Percentiles rank a stretch among this genome's conserved stretches.
Conservation (phyloP, 306 rosid species). For the Spatholobus suberectus region DNA sequence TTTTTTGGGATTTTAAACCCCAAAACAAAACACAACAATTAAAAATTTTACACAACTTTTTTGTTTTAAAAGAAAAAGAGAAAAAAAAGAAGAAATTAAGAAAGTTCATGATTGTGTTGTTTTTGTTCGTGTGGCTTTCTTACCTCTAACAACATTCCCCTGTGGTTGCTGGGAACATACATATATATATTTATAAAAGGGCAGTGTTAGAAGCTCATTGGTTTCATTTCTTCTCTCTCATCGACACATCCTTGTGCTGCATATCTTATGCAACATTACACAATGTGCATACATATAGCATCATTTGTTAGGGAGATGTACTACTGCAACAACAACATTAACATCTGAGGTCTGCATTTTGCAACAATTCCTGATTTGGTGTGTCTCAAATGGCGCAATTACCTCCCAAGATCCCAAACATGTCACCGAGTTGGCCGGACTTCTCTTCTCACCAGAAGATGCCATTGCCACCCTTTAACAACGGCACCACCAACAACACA, state of each 20-base stretch:
- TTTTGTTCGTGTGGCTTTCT: constrained; percentile 26
- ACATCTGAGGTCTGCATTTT: constrained; percentile 3
- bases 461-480: constrained; percentile 25
- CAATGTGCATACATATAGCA: constrained; percentile 15
- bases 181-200: constrained; percentile 29
- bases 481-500: background rate
- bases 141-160: constrained; percentile 42
- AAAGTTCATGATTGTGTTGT: constrained; percentile 21
- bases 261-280: background rate
- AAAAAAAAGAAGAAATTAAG: background rate
- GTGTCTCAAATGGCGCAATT: constrained; percentile 78
- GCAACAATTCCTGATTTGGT: background rate
- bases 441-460: constrained; percentile 45
- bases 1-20: constrained; percentile 37
- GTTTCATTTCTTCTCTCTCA: constrained; percentile 33
- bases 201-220: constrained; percentile 38
- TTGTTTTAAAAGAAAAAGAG: background rate
- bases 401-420: constrained; percentile 91
- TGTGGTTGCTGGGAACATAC: constrained; percentile 17
- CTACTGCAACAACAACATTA: constrained; percentile 4
- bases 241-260: background rate
- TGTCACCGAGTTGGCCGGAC: constrained; percentile 77
- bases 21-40: background rate
- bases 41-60: background rate
- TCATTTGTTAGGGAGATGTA: constrained; percentile 3